Conservation (phyloP, 139 green algal species). For the Picochlorum sp. region DNA sequence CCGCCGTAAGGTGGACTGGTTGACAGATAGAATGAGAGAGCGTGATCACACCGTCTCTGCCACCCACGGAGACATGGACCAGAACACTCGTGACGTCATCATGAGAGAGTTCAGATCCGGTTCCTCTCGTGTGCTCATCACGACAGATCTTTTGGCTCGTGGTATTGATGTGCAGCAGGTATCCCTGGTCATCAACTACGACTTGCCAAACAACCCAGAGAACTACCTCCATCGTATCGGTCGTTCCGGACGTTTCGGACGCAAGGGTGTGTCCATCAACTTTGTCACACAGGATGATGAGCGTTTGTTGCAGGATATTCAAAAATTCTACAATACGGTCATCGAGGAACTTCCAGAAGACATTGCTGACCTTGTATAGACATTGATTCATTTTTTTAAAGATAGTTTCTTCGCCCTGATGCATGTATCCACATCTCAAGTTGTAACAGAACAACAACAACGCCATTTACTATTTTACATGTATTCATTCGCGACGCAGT, state of each 20-base stretch:
- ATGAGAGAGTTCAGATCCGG: constrained; percentile 99
- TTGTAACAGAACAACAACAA: too few species aligned
- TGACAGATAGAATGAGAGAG: constrained; percentile 98
- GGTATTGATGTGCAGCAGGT: constrained; percentile 99
- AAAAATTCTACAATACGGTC: constrained; percentile 99
- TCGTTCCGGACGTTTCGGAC: constrained; percentile 81
- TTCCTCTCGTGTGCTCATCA: constrained; percentile 98
- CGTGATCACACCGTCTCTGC: constrained; percentile 98
- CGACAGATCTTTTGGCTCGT: constrained; percentile 97
- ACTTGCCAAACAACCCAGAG: constrained; percentile 98
- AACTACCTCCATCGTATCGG: constrained; percentile 99
- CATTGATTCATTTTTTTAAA: background rate
- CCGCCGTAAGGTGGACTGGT: constrained; percentile 98
- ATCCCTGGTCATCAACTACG: constrained; percentile 99
- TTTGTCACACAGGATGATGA: constrained; percentile 95
- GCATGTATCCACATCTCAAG: too few species aligned
- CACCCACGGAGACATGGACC: constrained; percentile 99
- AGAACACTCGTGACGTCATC: constrained; percentile 99
- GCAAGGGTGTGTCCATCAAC: constrained; percentile 99
- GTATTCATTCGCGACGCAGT: too few species aligned
- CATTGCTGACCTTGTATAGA: constrained; percentile 80
- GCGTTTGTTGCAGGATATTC: constrained; percentile 92
- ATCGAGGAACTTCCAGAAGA: constrained; percentile 97
- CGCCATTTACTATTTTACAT: too few species aligned
- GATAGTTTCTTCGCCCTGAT: too few species aligned